Conservation (phyloP, 495 filamentous ascomycete genomes). For the Trichoderma reesei region DNA sequence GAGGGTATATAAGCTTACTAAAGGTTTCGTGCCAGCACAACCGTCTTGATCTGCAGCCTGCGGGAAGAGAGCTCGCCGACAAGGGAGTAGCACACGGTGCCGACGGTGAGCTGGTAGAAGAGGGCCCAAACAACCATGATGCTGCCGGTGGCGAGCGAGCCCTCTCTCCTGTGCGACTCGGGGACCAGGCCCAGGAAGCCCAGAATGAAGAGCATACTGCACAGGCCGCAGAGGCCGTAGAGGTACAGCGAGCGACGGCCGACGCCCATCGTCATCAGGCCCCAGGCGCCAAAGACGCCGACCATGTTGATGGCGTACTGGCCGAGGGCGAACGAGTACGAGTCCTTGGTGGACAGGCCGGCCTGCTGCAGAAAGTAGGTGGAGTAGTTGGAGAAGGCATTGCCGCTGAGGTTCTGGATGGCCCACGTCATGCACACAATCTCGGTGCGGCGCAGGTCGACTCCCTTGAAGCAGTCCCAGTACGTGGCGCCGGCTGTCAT, state of each 20-base stretch:
- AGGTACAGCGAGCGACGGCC: constrained; percentile 66
- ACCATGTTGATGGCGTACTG: constrained; percentile 69
- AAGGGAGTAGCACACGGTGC: constrained; percentile 69
- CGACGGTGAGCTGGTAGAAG: constrained; percentile 66
- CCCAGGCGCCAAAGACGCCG: constrained; percentile 65
- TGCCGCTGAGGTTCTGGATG: constrained; percentile 71
- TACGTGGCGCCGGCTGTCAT: constrained; percentile 61
- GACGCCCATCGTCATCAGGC: constrained; percentile 56
- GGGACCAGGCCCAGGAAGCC: constrained; percentile 63
- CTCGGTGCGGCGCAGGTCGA: constrained; percentile 65
- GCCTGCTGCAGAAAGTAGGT: constrained; percentile 71
- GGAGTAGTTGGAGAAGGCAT: constrained; percentile 71
- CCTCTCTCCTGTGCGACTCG: constrained; percentile 39
- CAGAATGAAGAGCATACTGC: constrained; percentile 57
- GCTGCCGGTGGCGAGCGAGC: constrained; percentile 55
- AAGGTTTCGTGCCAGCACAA: constrained; percentile 51
- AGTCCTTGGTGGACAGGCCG: constrained; percentile 45
- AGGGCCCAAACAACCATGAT: constrained; percentile 66
- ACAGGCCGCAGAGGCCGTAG: constrained; percentile 56
- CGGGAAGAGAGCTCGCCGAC: constrained; percentile 66
- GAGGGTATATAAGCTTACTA: constrained; percentile 34
- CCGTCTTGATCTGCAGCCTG: constrained; percentile 68
- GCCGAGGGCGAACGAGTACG: constrained; percentile 63
- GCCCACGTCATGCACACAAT: constrained; percentile 75
- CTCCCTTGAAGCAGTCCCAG: constrained; percentile 65